A percentile compares a stretch with the other conserved stretches of the same genome.
phyloP scores from a whole-genome alignment of 2,329 filamentous ascomycete species.

The Botryotinia narcissicola region DNA sequence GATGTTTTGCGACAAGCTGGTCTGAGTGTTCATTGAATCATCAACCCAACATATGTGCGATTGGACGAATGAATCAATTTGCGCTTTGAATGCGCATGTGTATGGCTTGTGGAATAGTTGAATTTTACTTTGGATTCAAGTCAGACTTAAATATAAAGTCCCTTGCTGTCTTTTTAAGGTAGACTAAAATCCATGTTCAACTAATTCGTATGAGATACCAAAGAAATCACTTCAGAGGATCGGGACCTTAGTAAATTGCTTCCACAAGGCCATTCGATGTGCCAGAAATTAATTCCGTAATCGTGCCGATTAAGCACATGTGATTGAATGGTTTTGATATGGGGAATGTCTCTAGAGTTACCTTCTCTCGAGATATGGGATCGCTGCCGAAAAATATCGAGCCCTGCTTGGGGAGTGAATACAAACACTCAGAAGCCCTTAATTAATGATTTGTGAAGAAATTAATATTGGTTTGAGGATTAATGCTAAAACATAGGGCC shows the following conservation, averaged over 20 bases:
- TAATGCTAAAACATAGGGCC: neutral
- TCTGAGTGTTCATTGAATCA: neutral
- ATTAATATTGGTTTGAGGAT: neutral
- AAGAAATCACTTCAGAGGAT: neutral
- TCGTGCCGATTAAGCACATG: neutral
- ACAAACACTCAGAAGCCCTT: neutral
- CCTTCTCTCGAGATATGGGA: neutral
- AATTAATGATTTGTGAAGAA: accelerated
- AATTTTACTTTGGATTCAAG: neutral
- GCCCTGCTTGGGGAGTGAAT: neutral
- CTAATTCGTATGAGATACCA: neutral
- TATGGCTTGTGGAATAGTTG: accelerated
- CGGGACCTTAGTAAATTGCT: neutral
- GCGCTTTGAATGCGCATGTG: neutral
- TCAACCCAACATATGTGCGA: neutral
- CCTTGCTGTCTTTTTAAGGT: neutral
- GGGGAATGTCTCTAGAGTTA: neutral
- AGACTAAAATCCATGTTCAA: neutral
- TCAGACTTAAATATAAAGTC: neutral
- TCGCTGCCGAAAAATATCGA: neutral
- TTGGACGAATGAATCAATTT: neutral
- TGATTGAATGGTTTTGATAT: neutral
- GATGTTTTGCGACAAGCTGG: accelerated
- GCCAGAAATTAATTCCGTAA: accelerated
- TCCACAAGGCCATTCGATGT: neutral